Evolutionary conservation across 306 rosid genomes (phyloP), one percentile per base, ranked within the genome.

Genomic region (Phaseolus lunatus): DNA sequence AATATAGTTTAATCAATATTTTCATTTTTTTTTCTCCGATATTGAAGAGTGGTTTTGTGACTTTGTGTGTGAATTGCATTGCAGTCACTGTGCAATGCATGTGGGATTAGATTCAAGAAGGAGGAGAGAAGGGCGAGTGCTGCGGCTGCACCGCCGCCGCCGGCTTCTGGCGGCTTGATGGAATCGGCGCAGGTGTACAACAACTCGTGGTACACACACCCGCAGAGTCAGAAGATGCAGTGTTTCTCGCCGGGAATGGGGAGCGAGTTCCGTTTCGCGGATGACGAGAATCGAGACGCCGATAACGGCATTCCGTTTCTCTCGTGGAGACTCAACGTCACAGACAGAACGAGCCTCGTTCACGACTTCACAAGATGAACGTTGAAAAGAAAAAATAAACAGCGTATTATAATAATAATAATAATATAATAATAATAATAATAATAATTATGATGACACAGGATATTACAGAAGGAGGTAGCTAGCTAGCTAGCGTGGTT

Each of bases 31-130:
- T 9, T 39, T 39, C 44, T 39, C 13, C 44, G 13, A 39, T 2
- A 39, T 39, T 39, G 2, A 39, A 39, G 13, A 39, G 44, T 39
- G 44, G 44, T 39, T n/a, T 39, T 9, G 13, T 39, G 44, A 43
- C 5, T 3, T 65, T 54, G 1, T 53, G 7, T 33, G 5, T 73
- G 76, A 24, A 35, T 75, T 73, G 68, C 23, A 62, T 45, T 85
- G 66, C 87, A 96, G 99, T 96, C 99, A 0, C 89, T 96, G 2
- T 96, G 99, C 84, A 92, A 96, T 88, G 99, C 99, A 9, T 96
- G 99, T 84, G 99, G 99, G 75, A 96, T 96, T 31, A 86, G 99
- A 71, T 96, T 88, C 92, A 96, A 96, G 85, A 96, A 96, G 74
- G 97, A 92, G 81, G 99, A 96, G 75, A 83, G 99, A 76, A 77